Percentiles rank a stretch among this genome's conserved stretches.
Conservation (phyloP, 2,329 filamentous ascomycete species). For the Xylaria sp. region DNA sequence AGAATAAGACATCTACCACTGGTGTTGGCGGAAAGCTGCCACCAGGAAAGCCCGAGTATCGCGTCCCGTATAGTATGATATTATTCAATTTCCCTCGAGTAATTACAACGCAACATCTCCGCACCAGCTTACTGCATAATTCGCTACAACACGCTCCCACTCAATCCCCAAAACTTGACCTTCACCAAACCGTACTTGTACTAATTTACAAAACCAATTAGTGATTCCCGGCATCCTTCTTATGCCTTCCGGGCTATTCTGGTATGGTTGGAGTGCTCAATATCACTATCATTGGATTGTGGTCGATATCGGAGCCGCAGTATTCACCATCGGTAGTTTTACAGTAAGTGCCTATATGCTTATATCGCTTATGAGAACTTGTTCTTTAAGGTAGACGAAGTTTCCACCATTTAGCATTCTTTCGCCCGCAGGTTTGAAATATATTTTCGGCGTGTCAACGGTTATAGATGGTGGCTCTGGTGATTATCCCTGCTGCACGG, state of each 20-base stretch:
- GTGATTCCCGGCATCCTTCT: constrained; percentile 55
- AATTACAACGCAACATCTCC: neutral
- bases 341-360: constrained; percentile 42
- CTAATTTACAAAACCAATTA: constrained; percentile 15
- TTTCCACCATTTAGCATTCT: neutral
- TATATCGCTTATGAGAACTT: constrained; percentile 39
- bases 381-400: neutral
- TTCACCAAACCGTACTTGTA: neutral
- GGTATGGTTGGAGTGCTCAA: constrained; percentile 68
- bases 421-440: neutral
- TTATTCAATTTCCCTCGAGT: neutral
- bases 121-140: neutral
- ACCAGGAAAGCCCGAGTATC: constrained; percentile 56
- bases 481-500: neutral
- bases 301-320: constrained; percentile 64
- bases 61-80: constrained; percentile 50
- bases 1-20: neutral
- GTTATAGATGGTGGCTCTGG: neutral
- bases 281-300: constrained; percentile 64
- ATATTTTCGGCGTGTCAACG: neutral
- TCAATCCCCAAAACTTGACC: neutral
- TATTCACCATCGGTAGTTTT: constrained; percentile 65
- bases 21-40: constrained; percentile 15
- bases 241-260: constrained; percentile 62
- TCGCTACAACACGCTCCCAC: neutral